A percentile compares a stretch with the other conserved stretches of the same genome.
Evolutionary conservation across 768 basidiomycete species (phyloP).

Genomic region (Hygrophorus pudorinus): DNA sequence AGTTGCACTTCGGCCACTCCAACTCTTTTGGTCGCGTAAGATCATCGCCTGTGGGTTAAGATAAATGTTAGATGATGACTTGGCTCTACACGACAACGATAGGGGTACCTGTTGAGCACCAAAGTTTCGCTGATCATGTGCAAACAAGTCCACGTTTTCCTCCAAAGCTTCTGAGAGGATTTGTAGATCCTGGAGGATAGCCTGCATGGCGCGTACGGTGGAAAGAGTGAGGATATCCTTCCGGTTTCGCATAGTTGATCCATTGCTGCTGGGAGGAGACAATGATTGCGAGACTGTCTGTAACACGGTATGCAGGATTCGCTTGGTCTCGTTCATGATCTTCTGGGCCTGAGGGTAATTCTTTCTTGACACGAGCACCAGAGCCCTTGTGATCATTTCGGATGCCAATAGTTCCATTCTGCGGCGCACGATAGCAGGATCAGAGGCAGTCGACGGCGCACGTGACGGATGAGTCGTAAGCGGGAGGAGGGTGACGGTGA

Average conservation of each 20-base stretch:
- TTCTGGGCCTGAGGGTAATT: conserved; percentile 88
- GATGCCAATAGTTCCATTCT: conserved; percentile 94
- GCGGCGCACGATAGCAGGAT: conserved; percentile 84
- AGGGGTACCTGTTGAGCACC: conserved; percentile 86
- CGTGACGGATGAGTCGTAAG: conserved; percentile 26
- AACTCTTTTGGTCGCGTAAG: conserved; percentile 89
- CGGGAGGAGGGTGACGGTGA: conserved; percentile 87
- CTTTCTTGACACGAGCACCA: conserved; percentile 85
- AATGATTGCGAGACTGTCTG: conserved; percentile 73
- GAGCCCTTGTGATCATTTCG: conserved; percentile 93
- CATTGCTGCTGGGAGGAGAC: conserved; percentile 39
- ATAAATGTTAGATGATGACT: conserved; percentile 1
- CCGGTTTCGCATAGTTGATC: conserved; percentile 54
- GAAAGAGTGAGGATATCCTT: conserved; percentile 66
- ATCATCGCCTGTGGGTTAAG: conserved; percentile 71
- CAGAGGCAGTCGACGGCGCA: conserved; percentile 45
- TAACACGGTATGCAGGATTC: conserved; percentile 85
- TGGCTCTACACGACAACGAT: background rate
- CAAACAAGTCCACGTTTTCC: conserved; percentile 87
- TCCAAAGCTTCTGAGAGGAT: conserved; percentile 78
- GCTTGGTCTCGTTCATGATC: conserved; percentile 83
- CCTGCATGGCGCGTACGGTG: conserved; percentile 74
- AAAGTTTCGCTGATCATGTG: conserved; percentile 88
- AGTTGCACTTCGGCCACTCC: conserved; percentile 85
- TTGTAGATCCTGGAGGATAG: conserved; percentile 83